These are phyloP conservation scores for Laguncularia racemosa DNA, from an alignment of 345 rosid species.

Conservation along the genomic window DNA sequence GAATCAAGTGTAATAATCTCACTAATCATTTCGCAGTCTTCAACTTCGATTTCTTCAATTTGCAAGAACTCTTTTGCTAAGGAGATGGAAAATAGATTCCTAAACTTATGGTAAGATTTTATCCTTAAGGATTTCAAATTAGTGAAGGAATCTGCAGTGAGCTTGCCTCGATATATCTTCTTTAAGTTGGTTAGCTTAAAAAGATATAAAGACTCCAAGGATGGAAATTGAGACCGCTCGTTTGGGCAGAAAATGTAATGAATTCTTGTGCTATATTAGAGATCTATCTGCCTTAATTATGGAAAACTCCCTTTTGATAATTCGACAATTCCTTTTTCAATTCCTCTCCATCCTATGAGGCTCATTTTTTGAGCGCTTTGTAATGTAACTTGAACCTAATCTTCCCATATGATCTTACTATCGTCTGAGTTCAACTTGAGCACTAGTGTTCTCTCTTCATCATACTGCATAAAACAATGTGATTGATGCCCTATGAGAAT, in stretches of 20 bases:
- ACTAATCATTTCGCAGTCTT: neutral
- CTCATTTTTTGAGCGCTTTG: slow-evolving; percentile 9
- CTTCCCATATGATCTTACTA: neutral
- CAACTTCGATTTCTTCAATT: slow-evolving; percentile 9
- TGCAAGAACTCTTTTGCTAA: slow-evolving; percentile 5
- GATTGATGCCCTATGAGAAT: slow-evolving; percentile 12
- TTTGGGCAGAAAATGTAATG: neutral
- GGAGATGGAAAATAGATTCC: slow-evolving; percentile 12
- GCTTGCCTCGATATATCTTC: slow-evolving; percentile 4
- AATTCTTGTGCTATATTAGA: slow-evolving; percentile 1
- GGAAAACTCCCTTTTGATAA: slow-evolving; percentile 14
- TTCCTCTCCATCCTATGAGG: slow-evolving; percentile 7
- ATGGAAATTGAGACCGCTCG: neutral
- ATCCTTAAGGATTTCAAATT: slow-evolving; percentile 9
- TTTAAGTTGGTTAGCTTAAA: slow-evolving; percentile 9
- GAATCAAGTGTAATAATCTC: slow-evolving; percentile 3
- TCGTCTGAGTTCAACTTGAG: neutral
- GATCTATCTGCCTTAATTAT: slow-evolving; percentile 5
- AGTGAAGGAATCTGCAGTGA: slow-evolving; percentile 1
- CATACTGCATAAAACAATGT: neutral
- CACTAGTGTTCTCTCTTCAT: slow-evolving; percentile 1
- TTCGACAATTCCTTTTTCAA: neutral
- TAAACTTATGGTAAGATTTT: slow-evolving; percentile 5
- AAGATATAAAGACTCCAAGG: neutral
- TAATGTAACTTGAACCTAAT: neutral